Percentiles rank a stretch among this genome's conserved stretches.
Conservation (phyloP, 1,284 basidiomycete species). For the Testicularia cyperi region DNA sequence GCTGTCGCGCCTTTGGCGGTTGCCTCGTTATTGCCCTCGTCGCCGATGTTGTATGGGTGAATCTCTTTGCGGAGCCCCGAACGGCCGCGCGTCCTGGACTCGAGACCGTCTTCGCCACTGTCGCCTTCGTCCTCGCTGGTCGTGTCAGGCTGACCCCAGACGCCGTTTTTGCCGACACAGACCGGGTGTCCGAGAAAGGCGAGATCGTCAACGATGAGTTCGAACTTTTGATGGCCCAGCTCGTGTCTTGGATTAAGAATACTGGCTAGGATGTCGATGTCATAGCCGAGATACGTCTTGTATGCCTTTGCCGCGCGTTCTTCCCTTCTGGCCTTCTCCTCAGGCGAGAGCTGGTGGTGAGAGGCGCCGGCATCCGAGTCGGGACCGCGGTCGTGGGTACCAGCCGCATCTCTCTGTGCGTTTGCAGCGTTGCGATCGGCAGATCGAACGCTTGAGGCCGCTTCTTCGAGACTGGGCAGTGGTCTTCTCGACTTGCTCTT, state of each 20-base stretch:
- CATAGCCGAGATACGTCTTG: constrained; percentile 75
- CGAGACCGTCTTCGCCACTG: constrained; percentile 5
- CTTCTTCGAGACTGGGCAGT: constrained; percentile 15
- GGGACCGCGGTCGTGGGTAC: constrained; percentile 13
- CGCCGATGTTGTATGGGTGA: constrained; percentile 13
- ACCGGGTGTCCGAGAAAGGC: constrained; percentile 94
- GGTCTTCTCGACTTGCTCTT: constrained; percentile 18
- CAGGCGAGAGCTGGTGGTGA: constrained; percentile 26
- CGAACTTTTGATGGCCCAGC: constrained; percentile 91
- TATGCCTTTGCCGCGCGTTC: constrained; percentile 33
- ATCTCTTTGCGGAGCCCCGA: constrained; percentile 34
- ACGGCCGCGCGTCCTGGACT: constrained; percentile 16
- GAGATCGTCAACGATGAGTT: constrained; percentile 87
- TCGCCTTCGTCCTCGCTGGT: not conserved
- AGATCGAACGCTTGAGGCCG: constrained; percentile 14
- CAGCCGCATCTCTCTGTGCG: constrained; percentile 8
- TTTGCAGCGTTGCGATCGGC: constrained; percentile 11
- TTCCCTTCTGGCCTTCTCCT: constrained; percentile 26
- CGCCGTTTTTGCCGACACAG: constrained; percentile 66
- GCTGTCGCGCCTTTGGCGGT: not conserved
- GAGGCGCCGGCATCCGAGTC: constrained; percentile 29
- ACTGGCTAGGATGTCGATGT: constrained; percentile 76
- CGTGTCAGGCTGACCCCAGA: constrained; percentile 15
- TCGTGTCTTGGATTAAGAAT: constrained; percentile 75
- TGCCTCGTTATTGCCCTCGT: not conserved